Percentiles rank a stretch among this genome's conserved stretches.
phyloP scores from a whole-genome alignment of 495 filamentous ascomycete genomes.

The Aspergillus steynii region DNA sequence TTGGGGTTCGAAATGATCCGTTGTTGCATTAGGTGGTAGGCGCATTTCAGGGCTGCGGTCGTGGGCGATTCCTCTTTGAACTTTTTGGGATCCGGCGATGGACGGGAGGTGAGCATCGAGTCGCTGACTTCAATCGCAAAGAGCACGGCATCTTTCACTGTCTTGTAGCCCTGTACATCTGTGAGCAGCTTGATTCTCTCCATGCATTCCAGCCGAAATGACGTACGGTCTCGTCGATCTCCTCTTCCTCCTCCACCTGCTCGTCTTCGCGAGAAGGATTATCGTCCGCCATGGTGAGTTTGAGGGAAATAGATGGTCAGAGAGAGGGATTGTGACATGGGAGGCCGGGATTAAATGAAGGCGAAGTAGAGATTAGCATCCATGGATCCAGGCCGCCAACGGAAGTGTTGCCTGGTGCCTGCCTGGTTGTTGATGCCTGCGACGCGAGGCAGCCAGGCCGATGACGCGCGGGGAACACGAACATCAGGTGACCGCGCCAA shows the following conservation, averaged over 20 bases:
- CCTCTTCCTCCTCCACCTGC: slow-evolving; percentile 66
- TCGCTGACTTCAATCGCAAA: slow-evolving; percentile 93
- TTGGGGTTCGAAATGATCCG: slow-evolving; percentile 95
- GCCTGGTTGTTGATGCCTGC: not conserved
- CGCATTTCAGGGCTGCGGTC: slow-evolving; percentile 87
- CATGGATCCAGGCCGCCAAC: not conserved
- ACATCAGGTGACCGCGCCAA: slow-evolving; percentile 38
- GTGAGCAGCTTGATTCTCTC: slow-evolving; percentile 10
- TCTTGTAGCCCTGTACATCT: slow-evolving; percentile 73
- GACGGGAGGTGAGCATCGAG: slow-evolving; percentile 80
- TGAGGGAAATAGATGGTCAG: not conserved
- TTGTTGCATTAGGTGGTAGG: slow-evolving; percentile 94
- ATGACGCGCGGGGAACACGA: slow-evolving; percentile 26
- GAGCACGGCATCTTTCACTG: slow-evolving; percentile 92
- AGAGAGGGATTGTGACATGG: not conserved
- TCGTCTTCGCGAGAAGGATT: slow-evolving; percentile 46
- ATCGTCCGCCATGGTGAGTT: slow-evolving; percentile 44
- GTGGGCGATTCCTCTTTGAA: slow-evolving; percentile 68
- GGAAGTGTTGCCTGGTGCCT: not conserved
- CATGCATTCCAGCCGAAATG: slow-evolving; percentile 1
- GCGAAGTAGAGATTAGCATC: not conserved
- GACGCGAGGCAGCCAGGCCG: slow-evolving; percentile 3
- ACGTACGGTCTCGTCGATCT: slow-evolving; percentile 70
- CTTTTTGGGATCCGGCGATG: slow-evolving; percentile 67
- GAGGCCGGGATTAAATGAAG: not conserved